phyloP scores from a whole-genome alignment of 306 rosid species.

The Quercus mongolica region DNA sequence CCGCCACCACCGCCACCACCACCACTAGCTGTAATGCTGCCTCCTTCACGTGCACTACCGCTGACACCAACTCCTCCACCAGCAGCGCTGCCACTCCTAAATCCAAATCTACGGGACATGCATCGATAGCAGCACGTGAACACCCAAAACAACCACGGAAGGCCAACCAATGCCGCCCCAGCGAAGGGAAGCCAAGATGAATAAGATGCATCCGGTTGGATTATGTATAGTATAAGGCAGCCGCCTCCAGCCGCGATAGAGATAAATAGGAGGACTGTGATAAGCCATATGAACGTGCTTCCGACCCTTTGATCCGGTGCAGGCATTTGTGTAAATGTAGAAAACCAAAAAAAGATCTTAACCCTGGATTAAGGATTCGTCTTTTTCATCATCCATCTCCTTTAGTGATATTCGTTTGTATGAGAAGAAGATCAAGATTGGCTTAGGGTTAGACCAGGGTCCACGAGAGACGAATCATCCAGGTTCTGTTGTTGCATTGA shows the following conservation, averaged over 20 bases:
- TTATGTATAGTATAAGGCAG: slow-evolving; percentile 50
- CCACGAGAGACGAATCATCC: slow-evolving; percentile 7
- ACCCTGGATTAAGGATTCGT: slow-evolving; percentile 11
- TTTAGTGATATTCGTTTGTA: not conserved
- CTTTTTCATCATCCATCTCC: slow-evolving; percentile 41
- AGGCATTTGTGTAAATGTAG: slow-evolving; percentile 43
- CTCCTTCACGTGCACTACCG: not conserved
- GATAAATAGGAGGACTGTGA: slow-evolving; percentile 38
- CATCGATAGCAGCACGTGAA: slow-evolving; percentile 61
- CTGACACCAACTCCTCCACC: not conserved
- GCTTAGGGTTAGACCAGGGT: not conserved
- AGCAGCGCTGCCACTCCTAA: slow-evolving; percentile 15
- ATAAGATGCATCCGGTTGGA: slow-evolving; percentile 40
- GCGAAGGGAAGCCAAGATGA: slow-evolving; percentile 46
- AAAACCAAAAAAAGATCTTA: slow-evolving; percentile 18
- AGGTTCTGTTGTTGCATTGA: slow-evolving; percentile 12
- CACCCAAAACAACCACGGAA: slow-evolving; percentile 89
- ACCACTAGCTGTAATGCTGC: no score
- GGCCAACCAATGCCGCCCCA: slow-evolving; percentile 60
- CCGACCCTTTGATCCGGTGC: slow-evolving; percentile 40
- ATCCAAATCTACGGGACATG: slow-evolving; percentile 46
- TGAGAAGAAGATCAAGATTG: slow-evolving; percentile 2
- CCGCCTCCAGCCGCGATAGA: slow-evolving; percentile 53
- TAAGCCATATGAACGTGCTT: slow-evolving; percentile 57
- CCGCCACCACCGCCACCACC: not conserved